Evolutionary conservation across 169 alveolate genomes (phyloP).

Genomic region (Condylostoma magnum): DNA sequence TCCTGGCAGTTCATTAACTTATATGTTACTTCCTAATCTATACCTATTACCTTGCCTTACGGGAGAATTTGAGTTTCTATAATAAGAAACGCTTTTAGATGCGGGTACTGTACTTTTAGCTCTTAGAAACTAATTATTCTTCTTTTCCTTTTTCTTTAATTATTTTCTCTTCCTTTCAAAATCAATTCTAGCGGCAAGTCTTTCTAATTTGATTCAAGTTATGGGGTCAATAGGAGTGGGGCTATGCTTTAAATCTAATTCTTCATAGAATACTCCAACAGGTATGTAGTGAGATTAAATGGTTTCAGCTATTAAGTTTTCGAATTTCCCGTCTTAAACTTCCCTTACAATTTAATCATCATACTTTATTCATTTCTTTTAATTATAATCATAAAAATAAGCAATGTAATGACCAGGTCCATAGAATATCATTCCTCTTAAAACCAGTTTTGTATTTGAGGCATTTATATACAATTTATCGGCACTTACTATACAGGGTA

Average conservation of each 20-base stretch:
- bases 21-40: too few relatives aligned
- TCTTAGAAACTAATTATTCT: not conserved
- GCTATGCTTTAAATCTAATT: not conserved
- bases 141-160: not conserved
- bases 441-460: not conserved
- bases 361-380: conserved; percentile 4
- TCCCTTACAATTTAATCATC: not conserved
- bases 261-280: conserved; percentile 20
- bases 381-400: not conserved
- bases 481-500: not conserved
- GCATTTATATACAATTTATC: not conserved
- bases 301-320: not conserved
- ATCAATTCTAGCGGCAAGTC: not conserved
- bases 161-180: not conserved
- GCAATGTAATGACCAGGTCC: conserved; percentile 15
- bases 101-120: too few relatives aligned
- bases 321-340: conserved; percentile 18
- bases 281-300: not conserved
- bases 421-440: conserved; percentile 3
- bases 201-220: not conserved
- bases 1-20: too few relatives aligned
- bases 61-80: too few relatives aligned
- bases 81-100: too few relatives aligned
- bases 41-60: too few relatives aligned
- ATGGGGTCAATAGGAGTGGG: not conserved